Conservation (phyloP, 2,329 filamentous ascomycete genomes). For the Emmonsiellopsis sp. region DNA sequence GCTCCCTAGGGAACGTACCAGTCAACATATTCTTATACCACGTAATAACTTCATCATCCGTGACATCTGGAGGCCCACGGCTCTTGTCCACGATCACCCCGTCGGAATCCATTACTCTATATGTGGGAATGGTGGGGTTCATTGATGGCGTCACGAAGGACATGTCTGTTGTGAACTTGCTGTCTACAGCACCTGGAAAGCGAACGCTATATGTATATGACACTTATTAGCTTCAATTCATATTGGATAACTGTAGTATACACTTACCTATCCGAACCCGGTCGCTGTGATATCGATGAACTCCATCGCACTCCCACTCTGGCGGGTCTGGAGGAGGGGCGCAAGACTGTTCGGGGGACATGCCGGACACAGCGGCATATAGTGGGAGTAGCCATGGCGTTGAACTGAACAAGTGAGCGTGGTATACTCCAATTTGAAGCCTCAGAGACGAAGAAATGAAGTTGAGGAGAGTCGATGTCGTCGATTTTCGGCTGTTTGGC, state of each 20-base stretch:
- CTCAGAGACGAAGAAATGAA: conserved; percentile 3
- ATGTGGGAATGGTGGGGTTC: conserved; percentile 74
- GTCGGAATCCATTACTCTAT: conserved; percentile 83
- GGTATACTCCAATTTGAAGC: not conserved
- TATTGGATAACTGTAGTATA: not conserved
- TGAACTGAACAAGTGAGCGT: not conserved
- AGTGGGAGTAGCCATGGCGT: conserved; percentile 14
- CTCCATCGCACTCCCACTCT: conserved; percentile 37
- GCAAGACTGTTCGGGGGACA: conserved; percentile 3
- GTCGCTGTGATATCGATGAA: conserved; percentile 47
- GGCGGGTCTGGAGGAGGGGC: conserved; percentile 5
- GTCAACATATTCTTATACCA: conserved; percentile 59
- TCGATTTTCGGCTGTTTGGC: conserved; percentile 5
- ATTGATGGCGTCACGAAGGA: conserved; percentile 66
- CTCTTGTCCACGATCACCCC: conserved; percentile 70
- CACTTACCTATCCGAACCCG: conserved; percentile 51
- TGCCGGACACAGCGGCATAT: conserved; percentile 10
- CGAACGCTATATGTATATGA: conserved; percentile 39
- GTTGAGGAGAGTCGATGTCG: conserved; percentile 1
- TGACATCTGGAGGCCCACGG: conserved; percentile 57
- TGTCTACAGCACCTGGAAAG: conserved; percentile 93
- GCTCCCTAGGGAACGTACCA: conserved; percentile 27
- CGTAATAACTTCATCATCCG: conserved; percentile 50
- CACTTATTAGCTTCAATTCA: conserved; percentile 5
- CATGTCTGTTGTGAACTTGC: conserved; percentile 76